Percentiles rank a stretch among this genome's conserved stretches.
phyloP scores from a whole-genome alignment of 208 protist species.

The Wallacemonas sp. region DNA sequence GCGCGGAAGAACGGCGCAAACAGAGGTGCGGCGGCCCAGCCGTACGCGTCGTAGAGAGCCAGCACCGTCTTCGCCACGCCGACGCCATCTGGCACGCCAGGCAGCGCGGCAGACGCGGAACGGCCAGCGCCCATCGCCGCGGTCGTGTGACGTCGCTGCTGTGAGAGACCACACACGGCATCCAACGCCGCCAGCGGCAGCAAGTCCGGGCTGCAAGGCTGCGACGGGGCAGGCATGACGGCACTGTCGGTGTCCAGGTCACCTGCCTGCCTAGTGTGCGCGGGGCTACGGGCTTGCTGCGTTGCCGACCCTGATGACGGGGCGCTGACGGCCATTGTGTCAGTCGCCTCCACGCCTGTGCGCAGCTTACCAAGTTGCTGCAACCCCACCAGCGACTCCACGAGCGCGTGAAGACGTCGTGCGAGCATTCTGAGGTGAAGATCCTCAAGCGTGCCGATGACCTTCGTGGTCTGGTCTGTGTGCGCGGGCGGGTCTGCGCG shows the following conservation, averaged over 20 bases:
- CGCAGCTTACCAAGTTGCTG: background rate
- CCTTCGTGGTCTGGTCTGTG: background rate
- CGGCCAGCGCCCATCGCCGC: background rate
- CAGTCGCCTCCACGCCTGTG: too few species aligned
- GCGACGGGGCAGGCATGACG: too few species aligned
- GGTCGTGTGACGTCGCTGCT: background rate
- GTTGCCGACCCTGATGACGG: too few species aligned
- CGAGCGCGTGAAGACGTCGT: slow-evolving; percentile 1
- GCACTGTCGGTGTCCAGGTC: too few species aligned
- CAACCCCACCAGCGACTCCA: background rate
- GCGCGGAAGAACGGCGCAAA: background rate
- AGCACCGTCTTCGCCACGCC: background rate
- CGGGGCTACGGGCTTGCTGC: too few species aligned
- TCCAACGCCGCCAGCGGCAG: background rate
- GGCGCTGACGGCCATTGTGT: too few species aligned
- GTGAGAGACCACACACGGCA: background rate
- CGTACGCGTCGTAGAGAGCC: slow-evolving; percentile 8
- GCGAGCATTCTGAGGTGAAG: background rate
- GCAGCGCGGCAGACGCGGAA: background rate
- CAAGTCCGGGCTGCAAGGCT: slow-evolving; percentile 1
- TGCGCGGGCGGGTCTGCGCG: background rate
- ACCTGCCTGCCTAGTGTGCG: too few species aligned
- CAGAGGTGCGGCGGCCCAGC: background rate
- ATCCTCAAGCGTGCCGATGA: background rate
- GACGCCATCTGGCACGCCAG: background rate